Base-by-base conservation (phyloP, 768 basidiomycete species). In the Lactarius trivialis region DNA sequence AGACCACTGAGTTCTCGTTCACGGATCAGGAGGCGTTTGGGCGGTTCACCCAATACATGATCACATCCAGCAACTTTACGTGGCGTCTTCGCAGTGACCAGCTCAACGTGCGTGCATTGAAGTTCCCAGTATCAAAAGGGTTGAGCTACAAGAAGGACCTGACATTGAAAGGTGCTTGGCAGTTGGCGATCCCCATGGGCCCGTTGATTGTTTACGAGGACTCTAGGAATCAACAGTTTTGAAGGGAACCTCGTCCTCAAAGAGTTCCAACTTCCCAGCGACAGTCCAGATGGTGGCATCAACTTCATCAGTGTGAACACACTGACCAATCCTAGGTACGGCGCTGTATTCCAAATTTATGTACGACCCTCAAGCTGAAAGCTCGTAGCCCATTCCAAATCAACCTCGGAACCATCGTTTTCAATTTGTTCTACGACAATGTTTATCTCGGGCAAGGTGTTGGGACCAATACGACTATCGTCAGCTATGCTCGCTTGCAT, bases 231-330 rank as follows among this genome's bases (percentile, higher is more conserved):
- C 72, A 76, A 85, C 64, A 83, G 77, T 69, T 89, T 89, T 70
- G 68, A 77, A n/a, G 77, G 79, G 19, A 77, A 80, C 69, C 82
- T 87, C 45, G 60, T 70, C 24, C 74, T 90, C 24, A 71, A 77
- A 58, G 82, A 88, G 60, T 78, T 89, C 56, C 79, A 81, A 67
- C 75, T 91, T 14, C 88, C 88, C 0, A 81, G 82, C 49, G 86
- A 89, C 68, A 79, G 81, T 71, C 82, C 85, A 12, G 75, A 73
- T 0, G 86, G 86, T 55, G 88, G 88, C 26, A 86, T 91, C 65
- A 73, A 86, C 69, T 88, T 88, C 65, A 68, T 79, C 30, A 79
- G 85, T 19, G 75, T 80, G 17, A 88, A 82, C 0, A 70, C 75
- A 45, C 70, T 89, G 54, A 77, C 69, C 36, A 88, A 88, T 68